Conservation (phyloP, 139 green algal genomes). For the Micractinium sp. region DNA sequence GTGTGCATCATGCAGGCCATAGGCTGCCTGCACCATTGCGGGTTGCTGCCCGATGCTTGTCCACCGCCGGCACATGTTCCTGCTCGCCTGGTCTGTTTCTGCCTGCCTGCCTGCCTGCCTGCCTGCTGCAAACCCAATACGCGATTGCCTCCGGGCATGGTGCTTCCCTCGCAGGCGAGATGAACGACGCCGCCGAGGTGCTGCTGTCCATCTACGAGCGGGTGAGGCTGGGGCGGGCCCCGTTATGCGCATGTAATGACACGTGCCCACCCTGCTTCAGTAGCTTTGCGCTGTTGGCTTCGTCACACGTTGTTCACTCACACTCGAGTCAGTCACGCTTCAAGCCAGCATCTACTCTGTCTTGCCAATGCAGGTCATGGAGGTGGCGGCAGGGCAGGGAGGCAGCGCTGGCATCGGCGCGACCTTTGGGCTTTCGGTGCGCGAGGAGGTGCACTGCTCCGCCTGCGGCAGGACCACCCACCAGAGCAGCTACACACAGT, state of each 20-base stretch:
- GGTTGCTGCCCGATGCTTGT: neutral
- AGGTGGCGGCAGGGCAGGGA: neutral
- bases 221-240: neutral
- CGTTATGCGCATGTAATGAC: too few relatives aligned
- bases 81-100: neutral
- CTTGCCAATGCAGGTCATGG: conserved; percentile 9
- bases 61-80: too few relatives aligned
- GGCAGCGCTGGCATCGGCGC: neutral
- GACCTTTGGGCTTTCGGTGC: conserved; percentile 12
- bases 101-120: neutral
- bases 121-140: neutral
- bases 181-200: conserved; percentile 51
- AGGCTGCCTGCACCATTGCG: neutral
- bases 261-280: neutral
- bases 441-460: conserved; percentile 8
- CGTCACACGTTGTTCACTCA: too few relatives aligned
- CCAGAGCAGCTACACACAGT: conserved; percentile 14
- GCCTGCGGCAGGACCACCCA: conserved; percentile 4
- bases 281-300: neutral
- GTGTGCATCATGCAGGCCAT: neutral
- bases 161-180: conserved; percentile 48
- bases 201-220: conserved; percentile 42
- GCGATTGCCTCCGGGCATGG: neutral
- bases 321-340: too few relatives aligned
- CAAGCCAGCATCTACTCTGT: neutral